These are phyloP conservation scores for Boletellus deceptivus DNA, from an alignment of 1,284 basidiomycete species.

Conservation along the genomic window DNA sequence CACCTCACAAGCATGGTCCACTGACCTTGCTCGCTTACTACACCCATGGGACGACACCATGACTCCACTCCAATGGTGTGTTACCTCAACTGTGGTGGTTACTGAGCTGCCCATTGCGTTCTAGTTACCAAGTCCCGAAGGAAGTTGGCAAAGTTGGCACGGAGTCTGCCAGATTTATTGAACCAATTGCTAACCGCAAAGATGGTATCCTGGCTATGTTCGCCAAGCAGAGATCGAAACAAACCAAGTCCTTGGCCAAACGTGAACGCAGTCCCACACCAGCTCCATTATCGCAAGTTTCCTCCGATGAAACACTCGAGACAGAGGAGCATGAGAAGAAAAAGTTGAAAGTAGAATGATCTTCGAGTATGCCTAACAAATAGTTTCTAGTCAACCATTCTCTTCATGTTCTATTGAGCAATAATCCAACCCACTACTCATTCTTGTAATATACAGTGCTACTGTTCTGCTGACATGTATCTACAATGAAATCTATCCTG, in stretches of 20 bases:
- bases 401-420: too few relatives aligned
- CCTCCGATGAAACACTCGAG: too few relatives aligned
- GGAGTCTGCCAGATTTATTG: conserved; percentile 79
- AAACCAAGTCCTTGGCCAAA: conserved; percentile 19
- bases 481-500: neutral
- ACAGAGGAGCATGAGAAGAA: too few relatives aligned
- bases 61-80: conserved; percentile 69
- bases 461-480: neutral
- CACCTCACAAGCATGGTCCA: conserved; percentile 63
- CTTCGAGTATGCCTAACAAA: too few relatives aligned
- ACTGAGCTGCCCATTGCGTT: neutral
- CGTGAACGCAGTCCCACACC: conserved; percentile 25
- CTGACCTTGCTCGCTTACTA: conserved; percentile 61
- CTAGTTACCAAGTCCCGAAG: conserved; percentile 82
- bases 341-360: too few relatives aligned
- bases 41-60: conserved; percentile 58
- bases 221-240: conserved; percentile 51
- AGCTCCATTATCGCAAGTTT: neutral
- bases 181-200: conserved; percentile 75
- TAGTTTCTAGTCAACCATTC: too few relatives aligned
- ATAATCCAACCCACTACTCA: too few relatives aligned
- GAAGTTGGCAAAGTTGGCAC: conserved; percentile 91
- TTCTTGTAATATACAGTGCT: conserved; percentile 20
- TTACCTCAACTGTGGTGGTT: conserved; percentile 1
- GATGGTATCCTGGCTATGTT: conserved; percentile 92